Evolutionary conservation across 2,329 filamentous ascomycete species (phyloP).

Genomic region (Herpomyces periplanetae): DNA sequence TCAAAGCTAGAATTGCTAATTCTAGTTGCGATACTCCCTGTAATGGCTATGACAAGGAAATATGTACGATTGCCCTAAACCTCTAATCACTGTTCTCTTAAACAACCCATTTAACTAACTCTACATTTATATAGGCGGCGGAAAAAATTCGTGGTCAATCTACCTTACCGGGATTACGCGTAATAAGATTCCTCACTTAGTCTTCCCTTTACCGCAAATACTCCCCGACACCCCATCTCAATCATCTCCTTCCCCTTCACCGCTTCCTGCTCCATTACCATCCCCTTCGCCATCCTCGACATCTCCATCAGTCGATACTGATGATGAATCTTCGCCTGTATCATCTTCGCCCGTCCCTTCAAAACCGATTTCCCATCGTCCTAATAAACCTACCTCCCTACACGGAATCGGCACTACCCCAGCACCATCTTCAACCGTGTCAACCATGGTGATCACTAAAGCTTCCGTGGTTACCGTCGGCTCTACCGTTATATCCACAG

Average conservation of each 20-base stretch:
- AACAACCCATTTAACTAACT: constrained; percentile 4
- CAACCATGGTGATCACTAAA: no score
- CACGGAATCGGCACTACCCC: no score
- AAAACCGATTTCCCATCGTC: no score
- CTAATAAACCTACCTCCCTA: no score
- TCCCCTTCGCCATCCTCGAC: constrained; percentile 4
- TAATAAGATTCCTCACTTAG: no score
- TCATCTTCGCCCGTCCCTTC: no score
- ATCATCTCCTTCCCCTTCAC: constrained; percentile 4
- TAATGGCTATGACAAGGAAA: constrained; percentile 17
- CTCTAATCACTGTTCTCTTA: background rate
- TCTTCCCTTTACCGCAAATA: no score
- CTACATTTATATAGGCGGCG: constrained; percentile 14
- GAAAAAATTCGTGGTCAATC: constrained; percentile 12
- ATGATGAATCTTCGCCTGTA: no score
- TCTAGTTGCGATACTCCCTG: constrained; percentile 23
- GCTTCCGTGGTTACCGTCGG: constrained; percentile 7
- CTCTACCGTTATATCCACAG: constrained; percentile 9
- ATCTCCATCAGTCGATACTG: constrained; percentile 6
- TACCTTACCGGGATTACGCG: constrained; percentile 13
- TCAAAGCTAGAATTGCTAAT: constrained; percentile 14
- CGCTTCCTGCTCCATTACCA: constrained; percentile 3
- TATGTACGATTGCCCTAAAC: constrained; percentile 15
- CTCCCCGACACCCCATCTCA: no score
- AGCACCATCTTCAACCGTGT: no score